Percentiles rank a stretch among this genome's conserved stretches.
Conservation (phyloP, 306 rosid species). For the Datisca glomerata region DNA sequence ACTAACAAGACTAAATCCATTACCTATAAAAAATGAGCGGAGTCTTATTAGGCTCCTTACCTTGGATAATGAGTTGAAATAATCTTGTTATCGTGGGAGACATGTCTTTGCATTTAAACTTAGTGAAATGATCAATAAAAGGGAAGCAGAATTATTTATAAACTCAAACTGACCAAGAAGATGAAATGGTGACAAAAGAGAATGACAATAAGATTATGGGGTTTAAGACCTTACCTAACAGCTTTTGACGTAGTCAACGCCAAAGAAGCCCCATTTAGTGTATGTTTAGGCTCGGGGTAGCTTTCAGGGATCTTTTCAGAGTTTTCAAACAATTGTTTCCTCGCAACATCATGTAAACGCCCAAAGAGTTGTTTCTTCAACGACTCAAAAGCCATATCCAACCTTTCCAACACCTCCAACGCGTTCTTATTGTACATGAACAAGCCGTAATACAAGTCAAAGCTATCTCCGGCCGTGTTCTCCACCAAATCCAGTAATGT, state of each 20-base stretch:
- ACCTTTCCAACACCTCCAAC: slow-evolving; percentile 47
- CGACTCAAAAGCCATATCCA: slow-evolving; percentile 71
- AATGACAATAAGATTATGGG: not conserved
- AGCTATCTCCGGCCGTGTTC: slow-evolving; percentile 53
- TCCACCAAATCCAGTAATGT: slow-evolving; percentile 59
- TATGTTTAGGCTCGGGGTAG: not conserved
- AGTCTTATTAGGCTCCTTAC: too few species aligned
- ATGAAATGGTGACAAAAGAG: slow-evolving; percentile 2
- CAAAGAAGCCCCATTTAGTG: slow-evolving; percentile 35
- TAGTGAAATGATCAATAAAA: too few species aligned
- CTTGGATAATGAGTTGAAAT: too few species aligned
- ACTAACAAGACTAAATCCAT: too few species aligned
- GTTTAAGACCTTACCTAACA: slow-evolving; percentile 18
- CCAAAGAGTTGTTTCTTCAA: slow-evolving; percentile 55
- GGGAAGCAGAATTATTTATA: too few species aligned
- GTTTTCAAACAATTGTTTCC: slow-evolving; percentile 48
- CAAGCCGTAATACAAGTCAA: slow-evolving; percentile 70
- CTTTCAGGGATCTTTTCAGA: slow-evolving; percentile 18
- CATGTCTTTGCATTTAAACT: too few species aligned
- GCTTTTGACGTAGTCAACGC: slow-evolving; percentile 13
- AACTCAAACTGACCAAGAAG: not conserved
- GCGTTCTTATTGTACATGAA: slow-evolving; percentile 66
- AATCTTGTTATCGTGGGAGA: too few species aligned
- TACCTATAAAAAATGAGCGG: too few species aligned
- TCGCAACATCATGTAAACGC: slow-evolving; percentile 38